Evolutionary conservation across 768 basidiomycete genomes (phyloP), one percentile per base, ranked within the genome.

Genomic region (Tylopilus balloui): DNA sequence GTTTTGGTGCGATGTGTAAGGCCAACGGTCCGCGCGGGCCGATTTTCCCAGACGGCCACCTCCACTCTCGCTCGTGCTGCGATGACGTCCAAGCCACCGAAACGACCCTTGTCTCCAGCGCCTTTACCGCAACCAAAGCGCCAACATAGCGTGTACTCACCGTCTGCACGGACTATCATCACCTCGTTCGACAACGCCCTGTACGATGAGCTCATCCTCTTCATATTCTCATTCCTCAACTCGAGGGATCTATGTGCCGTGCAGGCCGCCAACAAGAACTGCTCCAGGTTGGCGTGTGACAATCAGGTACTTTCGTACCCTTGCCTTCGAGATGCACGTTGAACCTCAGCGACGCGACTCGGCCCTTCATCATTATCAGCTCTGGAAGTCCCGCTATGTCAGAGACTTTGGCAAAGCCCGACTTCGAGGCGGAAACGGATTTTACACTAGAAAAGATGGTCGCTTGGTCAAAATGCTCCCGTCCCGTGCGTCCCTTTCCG

Each of bases 191-290:
- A 83, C 52, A 71, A 66, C 48, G 70, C 77, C 4, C 68, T 90
- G 36, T 90, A 80, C 61, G 88, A 91, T 58, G 88, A 91, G 68
- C 77, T 91, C 39, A 71, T 88, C 39, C 71, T 90, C 19, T 76
- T 73, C 59, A 81, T 90, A 47, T 86, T 91, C 72, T 81, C 86
- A 2, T 76, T 83, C 67, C 74, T 91, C 32, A 74, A 78, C 25
- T 81, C 76, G 70, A 57, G 66, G 19, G 87, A 88, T 66, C 79
- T 91, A 24, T 90, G 88, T 61, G 62, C 73, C 11, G 69, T 78
- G 21, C 83, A 88, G 64, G 65, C 73, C 13, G 78, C 78, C 38
- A 87, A 77, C 66, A 74, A 71, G 52, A 83, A 80, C 56, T 89
- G 86, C 78, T 74, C 77, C 11, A 71, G 88, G 41, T 72, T 90